Conservation (phyloP, 805 yeast genomes). For the Candida michaelii region DNA sequence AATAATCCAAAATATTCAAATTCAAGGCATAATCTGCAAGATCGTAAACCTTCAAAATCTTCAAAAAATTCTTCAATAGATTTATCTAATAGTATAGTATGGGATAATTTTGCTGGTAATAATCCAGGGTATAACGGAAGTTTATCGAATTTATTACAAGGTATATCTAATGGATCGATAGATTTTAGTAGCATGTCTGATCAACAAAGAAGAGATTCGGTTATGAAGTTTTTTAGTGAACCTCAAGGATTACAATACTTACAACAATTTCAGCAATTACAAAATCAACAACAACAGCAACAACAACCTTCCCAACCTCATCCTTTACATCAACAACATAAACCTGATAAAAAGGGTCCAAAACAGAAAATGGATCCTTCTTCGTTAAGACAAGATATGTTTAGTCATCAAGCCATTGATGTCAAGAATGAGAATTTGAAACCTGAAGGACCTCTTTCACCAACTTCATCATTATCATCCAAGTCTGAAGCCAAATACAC, state of each 20-base stretch:
- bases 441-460: slow-evolving; percentile 25
- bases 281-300: slow-evolving; percentile 5
- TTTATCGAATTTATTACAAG: slow-evolving; percentile 31
- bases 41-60: slow-evolving; percentile 19
- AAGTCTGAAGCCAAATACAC: slow-evolving; percentile 28
- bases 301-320: not conserved
- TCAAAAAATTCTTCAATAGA: slow-evolving; percentile 29
- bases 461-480: slow-evolving; percentile 38
- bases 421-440: slow-evolving; percentile 8
- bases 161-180: slow-evolving; percentile 34
- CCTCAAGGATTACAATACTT: slow-evolving; percentile 18
- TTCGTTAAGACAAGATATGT: slow-evolving; percentile 39
- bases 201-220: slow-evolving; percentile 41
- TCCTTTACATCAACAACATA: slow-evolving; percentile 6
- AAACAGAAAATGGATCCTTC: slow-evolving; percentile 12
- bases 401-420: slow-evolving; percentile 20
- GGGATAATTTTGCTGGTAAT: slow-evolving; percentile 23
- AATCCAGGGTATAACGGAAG: slow-evolving; percentile 20
- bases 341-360: slow-evolving; percentile 11
- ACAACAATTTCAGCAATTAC: slow-evolving; percentile 10
- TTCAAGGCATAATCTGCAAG: slow-evolving; percentile 18
- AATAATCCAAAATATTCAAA: slow-evolving; percentile 8
- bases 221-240: slow-evolving; percentile 36
- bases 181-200: slow-evolving; percentile 39
- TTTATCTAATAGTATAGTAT: slow-evolving; percentile 19